Evolutionary conservation across 1,284 basidiomycete genomes (phyloP).

Genomic region (Moesziomyces sp.): DNA sequence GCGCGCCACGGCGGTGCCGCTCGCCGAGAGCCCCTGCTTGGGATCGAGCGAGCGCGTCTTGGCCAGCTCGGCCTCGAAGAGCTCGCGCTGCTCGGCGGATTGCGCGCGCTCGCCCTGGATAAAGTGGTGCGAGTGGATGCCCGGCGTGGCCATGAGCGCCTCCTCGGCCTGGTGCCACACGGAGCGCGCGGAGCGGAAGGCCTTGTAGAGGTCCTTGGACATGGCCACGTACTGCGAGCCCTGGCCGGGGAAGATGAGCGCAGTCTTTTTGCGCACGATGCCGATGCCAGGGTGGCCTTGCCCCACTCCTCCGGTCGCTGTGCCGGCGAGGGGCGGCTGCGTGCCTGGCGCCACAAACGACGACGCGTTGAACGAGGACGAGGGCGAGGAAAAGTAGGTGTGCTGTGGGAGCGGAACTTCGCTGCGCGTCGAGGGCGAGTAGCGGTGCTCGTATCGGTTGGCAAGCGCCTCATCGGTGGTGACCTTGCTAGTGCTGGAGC

Average conservation of each 20-base stretch:
- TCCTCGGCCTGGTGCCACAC: slow-evolving; percentile 65
- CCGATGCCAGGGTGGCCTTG: slow-evolving; percentile 40
- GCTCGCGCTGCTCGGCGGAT: slow-evolving; percentile 35
- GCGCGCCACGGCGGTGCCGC: slow-evolving; percentile 39
- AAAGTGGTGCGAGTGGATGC: slow-evolving; percentile 39
- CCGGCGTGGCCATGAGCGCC: slow-evolving; percentile 51
- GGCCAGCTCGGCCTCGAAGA: slow-evolving; percentile 59
- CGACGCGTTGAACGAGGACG: slow-evolving; percentile 62
- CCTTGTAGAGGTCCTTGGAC: slow-evolving; percentile 62
- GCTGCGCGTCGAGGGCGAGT: slow-evolving; percentile 44
- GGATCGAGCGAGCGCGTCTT: slow-evolving; percentile 47
- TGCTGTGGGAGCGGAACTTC: slow-evolving; percentile 59
- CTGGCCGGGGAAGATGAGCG: slow-evolving; percentile 64
- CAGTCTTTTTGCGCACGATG: slow-evolving; percentile 57
- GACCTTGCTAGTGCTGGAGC: too few species aligned
- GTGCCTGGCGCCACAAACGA: slow-evolving; percentile 56
- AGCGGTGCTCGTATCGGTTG: slow-evolving; percentile 29
- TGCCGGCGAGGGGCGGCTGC: slow-evolving; percentile 47
- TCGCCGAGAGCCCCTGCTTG: slow-evolving; percentile 36
- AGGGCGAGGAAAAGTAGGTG: slow-evolving; percentile 63
- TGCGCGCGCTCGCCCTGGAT: slow-evolving; percentile 29
- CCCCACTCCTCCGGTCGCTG: slow-evolving; percentile 39
- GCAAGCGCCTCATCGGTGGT: slow-evolving; percentile 14
- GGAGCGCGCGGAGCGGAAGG: slow-evolving; percentile 56
- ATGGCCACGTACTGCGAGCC: slow-evolving; percentile 67